A percentile compares a stretch with the other conserved stretches of the same genome.
Evolutionary conservation across 2,329 filamentous ascomycete species (phyloP).

Genomic region (Neopestalotiopsis rosae): DNA sequence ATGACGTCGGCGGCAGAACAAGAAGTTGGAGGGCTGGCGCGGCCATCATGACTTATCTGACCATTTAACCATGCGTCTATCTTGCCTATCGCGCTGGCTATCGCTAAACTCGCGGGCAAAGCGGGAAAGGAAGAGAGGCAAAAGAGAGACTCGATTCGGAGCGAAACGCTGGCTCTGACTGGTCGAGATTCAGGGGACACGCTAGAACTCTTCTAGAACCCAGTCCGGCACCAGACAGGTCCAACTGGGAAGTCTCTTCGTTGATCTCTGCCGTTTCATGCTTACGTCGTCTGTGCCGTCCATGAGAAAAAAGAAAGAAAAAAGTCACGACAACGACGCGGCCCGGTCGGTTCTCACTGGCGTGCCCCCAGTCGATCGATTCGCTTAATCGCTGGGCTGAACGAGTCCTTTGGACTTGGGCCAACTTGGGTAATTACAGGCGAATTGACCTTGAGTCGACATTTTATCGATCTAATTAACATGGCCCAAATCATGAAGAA

Average conservation of each 20-base stretch:
- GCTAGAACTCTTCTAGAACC: conserved; percentile 12
- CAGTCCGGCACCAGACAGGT: neutral
- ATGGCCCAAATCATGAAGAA: neutral
- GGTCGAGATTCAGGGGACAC: neutral
- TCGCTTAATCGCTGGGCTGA: neutral
- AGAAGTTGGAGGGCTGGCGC: too few species aligned
- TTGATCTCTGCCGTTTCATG: conserved; percentile 4
- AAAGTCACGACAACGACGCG: neutral
- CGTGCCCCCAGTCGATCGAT: neutral
- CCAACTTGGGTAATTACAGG: conserved; percentile 1
- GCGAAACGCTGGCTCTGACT: neutral
- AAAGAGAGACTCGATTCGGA: neutral
- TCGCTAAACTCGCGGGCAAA: too few species aligned
- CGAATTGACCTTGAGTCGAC: neutral
- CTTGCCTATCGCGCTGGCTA: too few species aligned
- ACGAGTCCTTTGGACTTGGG: neutral
- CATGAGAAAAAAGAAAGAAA: neutral
- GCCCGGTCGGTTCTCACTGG: neutral
- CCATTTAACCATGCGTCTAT: too few species aligned
- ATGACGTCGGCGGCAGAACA: too few species aligned
- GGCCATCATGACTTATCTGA: too few species aligned
- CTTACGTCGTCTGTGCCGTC: neutral
- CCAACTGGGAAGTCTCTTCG: neutral
- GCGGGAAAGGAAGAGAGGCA: too few species aligned
- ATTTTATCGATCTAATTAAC: neutral